Base-by-base conservation (phyloP, 1,284 basidiomycete species). In the Moniliophthora roreri region DNA sequence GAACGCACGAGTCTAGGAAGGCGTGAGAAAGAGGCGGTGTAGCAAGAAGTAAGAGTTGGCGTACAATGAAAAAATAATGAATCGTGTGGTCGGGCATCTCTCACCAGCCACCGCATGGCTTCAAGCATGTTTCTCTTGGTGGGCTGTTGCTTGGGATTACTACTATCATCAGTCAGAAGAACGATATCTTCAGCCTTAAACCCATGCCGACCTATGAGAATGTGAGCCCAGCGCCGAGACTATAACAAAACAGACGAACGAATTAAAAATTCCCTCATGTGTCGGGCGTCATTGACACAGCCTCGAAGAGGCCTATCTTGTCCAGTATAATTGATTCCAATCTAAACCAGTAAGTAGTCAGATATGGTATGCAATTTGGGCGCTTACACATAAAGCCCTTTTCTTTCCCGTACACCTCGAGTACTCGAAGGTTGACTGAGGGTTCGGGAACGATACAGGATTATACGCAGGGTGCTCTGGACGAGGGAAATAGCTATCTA, bases 91-190 rank as follows among this genome's bases (percentile, higher is more conserved):
- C 76, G 73, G 1, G 93, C 93, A 55, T 78, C 84, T 23, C 74
- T 69, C 2, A 95, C 90, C n/a, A 96, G 81, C 93, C 93, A 95
- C 41, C 75, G 76, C 90, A 95, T 94, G 1, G 86, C 91, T 21
- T 80, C 76, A n/a, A 92, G 64, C 57, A 97, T 91, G 67, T 96
- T 96, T 55, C 71, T 72, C 52, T 80, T 75, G 0, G 92, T 95
- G 0, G 94, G 94, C 36, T 79, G 74, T 47, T 80, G 72, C 34
- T 84, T 76, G 10, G 80, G 74, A 61, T 88, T 77, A 2, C 64
- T 66, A 1, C 78, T 71, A 56, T 91, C 84, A 66, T 97, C 94
- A 1, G 87, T 87, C 40, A 97, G 77, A 50, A 94, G 64, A 36
- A 92, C 82, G 40, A 95, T 89, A 63, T 95, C 84, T 9, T 85